These are phyloP conservation scores for Trypanosomatidae sp. DNA, from an alignment of 208 protist species.

Conservation along the genomic window DNA sequence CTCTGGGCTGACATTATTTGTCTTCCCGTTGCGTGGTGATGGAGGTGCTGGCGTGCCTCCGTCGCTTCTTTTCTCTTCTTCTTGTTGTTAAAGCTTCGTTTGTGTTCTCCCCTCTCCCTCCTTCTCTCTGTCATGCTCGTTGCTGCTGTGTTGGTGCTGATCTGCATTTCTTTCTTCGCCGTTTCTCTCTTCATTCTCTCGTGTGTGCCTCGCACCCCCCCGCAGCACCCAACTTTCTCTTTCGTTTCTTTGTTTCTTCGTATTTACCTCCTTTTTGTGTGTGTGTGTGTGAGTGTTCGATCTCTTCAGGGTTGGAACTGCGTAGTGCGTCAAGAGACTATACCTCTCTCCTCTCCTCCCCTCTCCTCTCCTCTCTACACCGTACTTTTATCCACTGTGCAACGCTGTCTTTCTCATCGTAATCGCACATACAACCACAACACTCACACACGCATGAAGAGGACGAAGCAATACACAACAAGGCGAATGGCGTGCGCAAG, in stretches of 20 bases:
- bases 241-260: neutral
- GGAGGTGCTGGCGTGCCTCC: no score
- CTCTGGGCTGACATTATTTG: neutral
- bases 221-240: neutral
- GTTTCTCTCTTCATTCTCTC: neutral
- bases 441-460: neutral
- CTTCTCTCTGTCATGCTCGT: neutral
- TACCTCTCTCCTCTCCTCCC: neutral
- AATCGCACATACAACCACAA: neutral
- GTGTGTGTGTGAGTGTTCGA: neutral
- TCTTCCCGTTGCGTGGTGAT: neutral
- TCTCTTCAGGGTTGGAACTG: neutral
- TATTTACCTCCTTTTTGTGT: neutral
- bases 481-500: neutral
- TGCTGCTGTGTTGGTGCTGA: neutral
- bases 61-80: neutral
- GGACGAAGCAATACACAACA: neutral
- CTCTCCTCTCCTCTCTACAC: neutral
- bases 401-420: neutral
- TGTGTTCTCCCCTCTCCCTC: neutral
- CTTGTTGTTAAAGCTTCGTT: neutral
- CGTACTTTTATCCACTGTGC: neutral
- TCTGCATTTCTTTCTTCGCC: neutral
- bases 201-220: neutral
- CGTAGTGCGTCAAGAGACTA: neutral